Evolutionary conservation across 2,329 filamentous ascomycete genomes (phyloP).

Genomic region (Biscogniauxia mediterranea): DNA sequence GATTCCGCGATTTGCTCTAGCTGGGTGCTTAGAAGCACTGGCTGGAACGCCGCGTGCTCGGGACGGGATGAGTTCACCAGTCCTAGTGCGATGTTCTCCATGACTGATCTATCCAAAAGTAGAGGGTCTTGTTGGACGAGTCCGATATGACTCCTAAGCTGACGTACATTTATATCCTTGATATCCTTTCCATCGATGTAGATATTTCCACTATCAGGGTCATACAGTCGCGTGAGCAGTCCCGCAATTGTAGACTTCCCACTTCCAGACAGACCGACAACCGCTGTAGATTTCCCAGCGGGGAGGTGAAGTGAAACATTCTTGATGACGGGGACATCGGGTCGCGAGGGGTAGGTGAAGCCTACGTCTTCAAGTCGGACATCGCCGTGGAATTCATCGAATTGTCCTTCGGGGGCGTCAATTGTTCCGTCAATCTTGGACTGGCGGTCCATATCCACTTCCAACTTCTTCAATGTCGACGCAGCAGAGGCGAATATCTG

Average conservation of each 20-base stretch:
- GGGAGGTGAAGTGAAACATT: constrained; percentile 34
- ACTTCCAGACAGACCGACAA: constrained; percentile 50
- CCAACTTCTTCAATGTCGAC: constrained; percentile 52
- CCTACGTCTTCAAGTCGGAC: constrained; percentile 36
- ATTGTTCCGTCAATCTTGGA: constrained; percentile 44
- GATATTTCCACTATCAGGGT: constrained; percentile 49
- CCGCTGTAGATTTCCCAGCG: constrained; percentile 42
- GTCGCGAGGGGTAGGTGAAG: constrained; percentile 40
- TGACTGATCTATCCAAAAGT: constrained; percentile 34
- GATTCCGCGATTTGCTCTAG: constrained; percentile 51
- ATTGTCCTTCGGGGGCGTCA: constrained; percentile 43
- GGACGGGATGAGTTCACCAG: constrained; percentile 33
- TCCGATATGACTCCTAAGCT: constrained; percentile 31
- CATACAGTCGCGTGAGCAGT: constrained; percentile 56
- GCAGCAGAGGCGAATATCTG: constrained; percentile 57
- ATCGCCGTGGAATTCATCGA: constrained; percentile 42
- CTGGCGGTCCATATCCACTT: constrained; percentile 50
- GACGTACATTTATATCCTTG: constrained; percentile 44
- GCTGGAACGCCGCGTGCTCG: constrained; percentile 37
- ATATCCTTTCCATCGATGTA: constrained; percentile 48
- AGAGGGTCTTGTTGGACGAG: constrained; percentile 36
- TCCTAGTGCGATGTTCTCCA: constrained; percentile 40
- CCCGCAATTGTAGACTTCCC: constrained; percentile 51
- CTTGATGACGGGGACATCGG: constrained; percentile 36
- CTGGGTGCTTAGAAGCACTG: constrained; percentile 46